Base-by-base conservation (phyloP, 148 eudicot species). In the Nepenthes gracilis region DNA sequence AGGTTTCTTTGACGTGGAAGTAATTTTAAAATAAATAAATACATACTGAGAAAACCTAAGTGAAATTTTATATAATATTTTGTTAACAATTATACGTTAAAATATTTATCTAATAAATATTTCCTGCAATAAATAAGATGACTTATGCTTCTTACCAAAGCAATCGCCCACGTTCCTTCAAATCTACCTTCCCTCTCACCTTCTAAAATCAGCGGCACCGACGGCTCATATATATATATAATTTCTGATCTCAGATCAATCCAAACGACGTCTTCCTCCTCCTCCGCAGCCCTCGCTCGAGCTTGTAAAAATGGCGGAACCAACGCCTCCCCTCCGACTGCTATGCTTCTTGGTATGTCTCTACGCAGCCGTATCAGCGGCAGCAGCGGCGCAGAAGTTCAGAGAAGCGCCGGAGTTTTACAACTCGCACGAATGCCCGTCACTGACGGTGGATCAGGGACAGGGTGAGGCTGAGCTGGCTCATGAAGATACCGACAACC, bases 391-490 rank as follows among this genome's bases (percentile, higher is more conserved):
- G 2, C 80, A 79, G 60, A 71, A 43, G 6, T 89, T 89, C 68
- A 72, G 67, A 59, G 93, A 89, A 62, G 96, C 96, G 0, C 93
- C 93, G 0, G 69, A 89, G 33, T 89, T 81, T 78, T 83, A 80
- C 65, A 89, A 89, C 67, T 73, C 90, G 9, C 79, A 75, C 0
- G 66, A 76, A 35, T 89, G 93, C 64, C 82, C 89, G 1, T 49
- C 71, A 1, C 63, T 68, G 2, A 33, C 9, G 4, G 58, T 55
- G 9, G 35, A 38, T 2, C 47, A 52, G 34, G 62, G 54, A 2
- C 12, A 65, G 3, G 51, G 66, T 40, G 45, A 61, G 5, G 12
- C 12, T 5, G 55, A 52, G 23, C n/a, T 34, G 12, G 6, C 55
- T 13, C 10, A 12, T 12, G 23, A 23, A 23, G 23, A 23, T 0